Conservation (phyloP, 2,329 filamentous ascomycete genomes). For the Hirsutella thompsonii region DNA sequence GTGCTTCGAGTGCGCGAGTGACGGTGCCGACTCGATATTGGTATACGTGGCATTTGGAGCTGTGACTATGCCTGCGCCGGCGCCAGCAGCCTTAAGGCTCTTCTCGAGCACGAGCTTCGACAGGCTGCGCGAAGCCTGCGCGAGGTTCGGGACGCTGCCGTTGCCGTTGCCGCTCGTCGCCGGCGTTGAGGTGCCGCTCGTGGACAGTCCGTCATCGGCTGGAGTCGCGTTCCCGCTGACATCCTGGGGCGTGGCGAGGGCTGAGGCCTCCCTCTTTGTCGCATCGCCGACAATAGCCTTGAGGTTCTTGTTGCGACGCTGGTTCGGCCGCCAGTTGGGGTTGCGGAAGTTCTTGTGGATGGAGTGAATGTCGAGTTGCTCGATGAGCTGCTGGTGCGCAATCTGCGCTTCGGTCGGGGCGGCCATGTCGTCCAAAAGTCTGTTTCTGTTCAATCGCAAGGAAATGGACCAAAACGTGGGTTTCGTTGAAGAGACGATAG, state of each 20-base stretch:
- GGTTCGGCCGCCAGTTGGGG: slow-evolving; percentile 77
- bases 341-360: slow-evolving; percentile 86
- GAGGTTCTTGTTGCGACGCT: slow-evolving; percentile 96
- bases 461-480: background rate
- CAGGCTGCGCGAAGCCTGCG: slow-evolving; percentile 77
- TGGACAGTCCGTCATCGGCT: slow-evolving; percentile 40
- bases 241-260: slow-evolving; percentile 67
- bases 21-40: slow-evolving; percentile 91
- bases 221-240: slow-evolving; percentile 62
- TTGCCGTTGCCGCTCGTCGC: slow-evolving; percentile 24
- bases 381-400: slow-evolving; percentile 74
- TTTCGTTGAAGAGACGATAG: background rate
- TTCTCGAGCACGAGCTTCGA: slow-evolving; percentile 84
- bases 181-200: slow-evolving; percentile 45
- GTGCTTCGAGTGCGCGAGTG: slow-evolving; percentile 67
- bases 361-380: slow-evolving; percentile 81
- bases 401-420: slow-evolving; percentile 62
- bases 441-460: background rate
- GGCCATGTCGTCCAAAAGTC: slow-evolving; percentile 40
- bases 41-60: slow-evolving; percentile 79
- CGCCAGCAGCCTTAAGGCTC: slow-evolving; percentile 37
- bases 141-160: slow-evolving; percentile 53
- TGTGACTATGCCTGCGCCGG: slow-evolving; percentile 15
- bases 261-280: slow-evolving; percentile 77
- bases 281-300: slow-evolving; percentile 91